Base-by-base conservation (phyloP, 768 basidiomycete genomes). In the Pleurotus giganteus region DNA sequence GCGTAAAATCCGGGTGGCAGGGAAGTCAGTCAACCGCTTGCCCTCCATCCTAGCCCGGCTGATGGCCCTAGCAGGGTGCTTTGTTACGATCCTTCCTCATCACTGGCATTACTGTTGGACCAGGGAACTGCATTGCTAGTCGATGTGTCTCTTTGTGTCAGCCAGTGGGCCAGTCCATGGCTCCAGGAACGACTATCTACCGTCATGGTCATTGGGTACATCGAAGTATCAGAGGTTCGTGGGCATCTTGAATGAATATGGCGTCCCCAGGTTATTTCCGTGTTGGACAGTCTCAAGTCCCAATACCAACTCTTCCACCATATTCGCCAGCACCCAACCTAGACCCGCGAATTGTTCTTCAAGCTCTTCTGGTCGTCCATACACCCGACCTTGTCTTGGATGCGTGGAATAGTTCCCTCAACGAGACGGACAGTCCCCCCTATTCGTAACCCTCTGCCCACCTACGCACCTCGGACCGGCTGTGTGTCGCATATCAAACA, bases 1-100 rank as follows among this genome's bases (percentile, higher is more conserved):
- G 43, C 70, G 69, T 53, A 87, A 87, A 68, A 59, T 87, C 57
- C 74, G 84, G 54, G 67, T 87, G 44, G 80, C 81, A 23, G 85
- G 84, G 60, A 72, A 80, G 85, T 86, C 66, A 55, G 78, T 64
- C 12, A 45, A 50, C 59, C 45, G 47, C 57, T 57, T 54, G 45
- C 56, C 57, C 43, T 19, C 26, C 41, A 41, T 54, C 9, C 27
- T 46, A 42, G 29, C 53, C 28, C 17, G 28, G 19, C 37, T 26
- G 47, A 34, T 32, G 27, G 24, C 26, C 12, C 23, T 42, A 58
- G 49, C 57, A 89, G 86, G 61, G 71, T 87, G 58, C 72, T 85
- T 31, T 72, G 76, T 27, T 85, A 85, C 63, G 83, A 87, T 57
- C 69, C 71, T 12, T 60, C 66, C 7, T 76, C 74, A 34, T 77